phyloP scores from a whole-genome alignment of 306 rosid species.

The Citrullus amarus region DNA sequence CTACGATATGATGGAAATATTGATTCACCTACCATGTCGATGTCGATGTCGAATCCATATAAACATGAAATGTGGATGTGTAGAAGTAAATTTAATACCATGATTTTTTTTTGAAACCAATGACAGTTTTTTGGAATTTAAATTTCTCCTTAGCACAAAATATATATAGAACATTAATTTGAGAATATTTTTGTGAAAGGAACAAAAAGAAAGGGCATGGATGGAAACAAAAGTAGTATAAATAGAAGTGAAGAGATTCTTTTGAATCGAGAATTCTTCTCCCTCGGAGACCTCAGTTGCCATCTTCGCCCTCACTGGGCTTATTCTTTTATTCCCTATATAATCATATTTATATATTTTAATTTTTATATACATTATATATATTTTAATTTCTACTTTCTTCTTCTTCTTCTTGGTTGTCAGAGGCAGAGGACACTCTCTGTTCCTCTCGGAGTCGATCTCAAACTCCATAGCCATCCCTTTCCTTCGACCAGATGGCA shows the following conservation, averaged over 20 bases:
- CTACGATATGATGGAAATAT: too few species aligned
- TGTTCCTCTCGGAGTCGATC: neutral
- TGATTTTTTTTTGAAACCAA: too few species aligned
- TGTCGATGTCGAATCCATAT: too few species aligned
- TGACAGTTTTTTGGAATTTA: too few species aligned
- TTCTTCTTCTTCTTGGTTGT: neutral
- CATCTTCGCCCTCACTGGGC: slow-evolving; percentile 17
- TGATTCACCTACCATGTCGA: too few species aligned
- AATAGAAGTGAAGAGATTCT: neutral
- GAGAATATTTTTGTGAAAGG: neutral
- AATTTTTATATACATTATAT: neutral
- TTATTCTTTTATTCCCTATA: neutral
- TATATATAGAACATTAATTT: neutral
- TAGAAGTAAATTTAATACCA: too few species aligned
- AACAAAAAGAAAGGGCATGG: neutral
- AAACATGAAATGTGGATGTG: too few species aligned
- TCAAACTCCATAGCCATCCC: neutral
- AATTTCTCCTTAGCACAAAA: too few species aligned
- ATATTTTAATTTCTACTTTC: neutral
- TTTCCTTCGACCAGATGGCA: slow-evolving; percentile 22
- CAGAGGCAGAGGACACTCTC: neutral
- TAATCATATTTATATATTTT: neutral
- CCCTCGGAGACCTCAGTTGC: slow-evolving; percentile 7
- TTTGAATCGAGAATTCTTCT: slow-evolving; percentile 21
- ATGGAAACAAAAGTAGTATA: neutral